Percentiles rank a stretch among this genome's conserved stretches.
These are phyloP conservation scores for Boletus rufocinnamomeus DNA, from an alignment of 768 basidiomycete species.

Conservation along the genomic window DNA sequence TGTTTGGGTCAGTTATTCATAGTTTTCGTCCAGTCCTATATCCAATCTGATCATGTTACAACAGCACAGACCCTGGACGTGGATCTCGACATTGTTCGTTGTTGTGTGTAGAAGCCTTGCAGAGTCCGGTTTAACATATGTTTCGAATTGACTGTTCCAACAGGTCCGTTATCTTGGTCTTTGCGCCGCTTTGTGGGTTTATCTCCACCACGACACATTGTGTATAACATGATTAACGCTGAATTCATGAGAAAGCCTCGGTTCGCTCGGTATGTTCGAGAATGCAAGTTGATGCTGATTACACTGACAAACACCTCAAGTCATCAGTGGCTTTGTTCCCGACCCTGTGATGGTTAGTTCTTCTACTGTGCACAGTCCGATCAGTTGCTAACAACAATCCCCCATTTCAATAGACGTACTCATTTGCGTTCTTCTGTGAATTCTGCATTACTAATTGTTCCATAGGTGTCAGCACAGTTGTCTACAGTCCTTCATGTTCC, in stretches of 20 bases:
- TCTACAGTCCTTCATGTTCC: background rate
- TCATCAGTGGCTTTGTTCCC: background rate
- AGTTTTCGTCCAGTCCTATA: background rate
- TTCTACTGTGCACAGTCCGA: background rate
- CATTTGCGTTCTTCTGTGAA: background rate
- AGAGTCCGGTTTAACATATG: background rate
- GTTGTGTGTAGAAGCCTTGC: background rate
- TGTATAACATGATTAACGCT: background rate
- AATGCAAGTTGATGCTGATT: too few relatives aligned
- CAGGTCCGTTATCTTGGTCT: background rate
- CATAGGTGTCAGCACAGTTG: constrained; percentile 7
- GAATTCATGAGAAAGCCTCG: background rate
- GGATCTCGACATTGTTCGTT: background rate
- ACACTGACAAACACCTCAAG: background rate
- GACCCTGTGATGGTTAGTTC: background rate
- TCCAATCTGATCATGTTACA: background rate
- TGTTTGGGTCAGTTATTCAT: background rate
- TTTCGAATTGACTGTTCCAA: background rate
- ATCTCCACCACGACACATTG: background rate
- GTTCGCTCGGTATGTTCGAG: background rate
- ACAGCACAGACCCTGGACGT: background rate
- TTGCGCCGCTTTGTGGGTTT: background rate
- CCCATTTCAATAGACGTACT: background rate
- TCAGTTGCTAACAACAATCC: background rate
- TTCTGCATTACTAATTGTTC: background rate